Conservation (phyloP, 2,329 filamentous ascomycete genomes). For the Aschersonia sp. region DNA sequence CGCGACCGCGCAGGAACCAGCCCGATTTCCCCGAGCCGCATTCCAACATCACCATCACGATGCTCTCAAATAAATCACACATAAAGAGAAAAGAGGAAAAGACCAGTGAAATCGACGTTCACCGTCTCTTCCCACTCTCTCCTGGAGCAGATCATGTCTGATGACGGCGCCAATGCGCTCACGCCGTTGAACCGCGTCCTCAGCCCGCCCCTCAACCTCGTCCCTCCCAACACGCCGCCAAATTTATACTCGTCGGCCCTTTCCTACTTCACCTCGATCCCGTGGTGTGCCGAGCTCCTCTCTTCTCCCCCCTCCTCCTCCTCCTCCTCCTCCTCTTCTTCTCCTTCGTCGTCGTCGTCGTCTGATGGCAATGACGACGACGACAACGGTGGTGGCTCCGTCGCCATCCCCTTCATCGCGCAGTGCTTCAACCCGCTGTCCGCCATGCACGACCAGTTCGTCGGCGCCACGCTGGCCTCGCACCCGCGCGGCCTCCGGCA, state of each 20-base stretch:
- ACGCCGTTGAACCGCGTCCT: slow-evolving; percentile 12
- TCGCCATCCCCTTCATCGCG: slow-evolving; percentile 17
- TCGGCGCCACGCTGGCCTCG: slow-evolving; percentile 16
- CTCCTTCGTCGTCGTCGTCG: no score
- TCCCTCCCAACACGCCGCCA: slow-evolving; percentile 11
- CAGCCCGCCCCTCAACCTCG: slow-evolving; percentile 14
- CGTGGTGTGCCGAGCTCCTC: slow-evolving; percentile 20
- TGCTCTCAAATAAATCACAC: no score
- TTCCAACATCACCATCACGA: no score
- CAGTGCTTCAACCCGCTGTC: slow-evolving; percentile 16
- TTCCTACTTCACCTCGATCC: slow-evolving; percentile 17
- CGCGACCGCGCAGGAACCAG: no score
- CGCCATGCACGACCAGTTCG: slow-evolving; percentile 17
- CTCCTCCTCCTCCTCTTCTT: no score
- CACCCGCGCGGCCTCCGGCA: slow-evolving; percentile 13
- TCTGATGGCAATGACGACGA: no score
- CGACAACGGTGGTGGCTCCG: no score
- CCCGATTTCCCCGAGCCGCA: no score
- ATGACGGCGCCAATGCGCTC: not conserved
- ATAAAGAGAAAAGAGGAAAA: no score
- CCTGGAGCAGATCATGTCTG: not conserved
- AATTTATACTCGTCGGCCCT: slow-evolving; percentile 13
- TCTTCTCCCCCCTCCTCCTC: not conserved
- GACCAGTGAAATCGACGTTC: not conserved
- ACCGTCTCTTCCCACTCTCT: no score